Conservation (phyloP, 768 basidiomycete species). For the Suillus clintonianus region DNA sequence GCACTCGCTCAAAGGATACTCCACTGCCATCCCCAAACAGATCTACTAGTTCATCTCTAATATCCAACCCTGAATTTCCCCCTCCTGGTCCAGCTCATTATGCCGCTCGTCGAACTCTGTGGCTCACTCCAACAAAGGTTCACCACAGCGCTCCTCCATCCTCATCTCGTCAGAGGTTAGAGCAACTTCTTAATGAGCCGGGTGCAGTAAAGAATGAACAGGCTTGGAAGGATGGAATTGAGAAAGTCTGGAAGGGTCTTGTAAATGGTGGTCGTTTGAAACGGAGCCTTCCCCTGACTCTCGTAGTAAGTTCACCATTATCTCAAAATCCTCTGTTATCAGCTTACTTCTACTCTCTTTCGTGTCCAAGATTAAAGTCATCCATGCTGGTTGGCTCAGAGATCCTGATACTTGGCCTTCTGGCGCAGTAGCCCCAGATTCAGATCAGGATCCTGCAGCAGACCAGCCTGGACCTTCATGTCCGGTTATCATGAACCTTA, state of each 20-base stretch:
- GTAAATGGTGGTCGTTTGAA: constrained; percentile 59
- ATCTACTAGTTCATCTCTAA: constrained; percentile 4
- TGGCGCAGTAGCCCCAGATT: constrained; percentile 58
- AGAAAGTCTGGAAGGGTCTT: constrained; percentile 66
- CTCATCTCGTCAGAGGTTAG: constrained; percentile 47
- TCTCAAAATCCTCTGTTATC: neutral
- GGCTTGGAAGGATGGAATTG: constrained; percentile 57
- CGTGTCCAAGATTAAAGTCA: constrained; percentile 60
- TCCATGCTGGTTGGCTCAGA: constrained; percentile 74
- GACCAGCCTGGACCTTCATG: neutral
- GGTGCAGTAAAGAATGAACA: constrained; percentile 50
- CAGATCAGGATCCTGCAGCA: constrained; percentile 48
- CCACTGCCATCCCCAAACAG: constrained; percentile 4
- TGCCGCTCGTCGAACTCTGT: constrained; percentile 59
- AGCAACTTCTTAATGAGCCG: constrained; percentile 48
- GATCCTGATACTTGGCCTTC: constrained; percentile 75
- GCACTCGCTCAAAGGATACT: constrained; percentile 6
- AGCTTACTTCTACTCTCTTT: constrained; percentile 17
- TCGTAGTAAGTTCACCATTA: constrained; percentile 52
- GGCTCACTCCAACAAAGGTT: constrained; percentile 43
- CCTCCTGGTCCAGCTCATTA: constrained; percentile 68
- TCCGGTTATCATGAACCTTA: neutral
- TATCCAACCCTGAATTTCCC: constrained; percentile 39
- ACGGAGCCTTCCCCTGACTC: constrained; percentile 57
- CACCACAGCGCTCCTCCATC: constrained; percentile 28